Base-by-base conservation (phyloP, 352 stramenopile genomes). In the Discostella stelligera region DNA sequence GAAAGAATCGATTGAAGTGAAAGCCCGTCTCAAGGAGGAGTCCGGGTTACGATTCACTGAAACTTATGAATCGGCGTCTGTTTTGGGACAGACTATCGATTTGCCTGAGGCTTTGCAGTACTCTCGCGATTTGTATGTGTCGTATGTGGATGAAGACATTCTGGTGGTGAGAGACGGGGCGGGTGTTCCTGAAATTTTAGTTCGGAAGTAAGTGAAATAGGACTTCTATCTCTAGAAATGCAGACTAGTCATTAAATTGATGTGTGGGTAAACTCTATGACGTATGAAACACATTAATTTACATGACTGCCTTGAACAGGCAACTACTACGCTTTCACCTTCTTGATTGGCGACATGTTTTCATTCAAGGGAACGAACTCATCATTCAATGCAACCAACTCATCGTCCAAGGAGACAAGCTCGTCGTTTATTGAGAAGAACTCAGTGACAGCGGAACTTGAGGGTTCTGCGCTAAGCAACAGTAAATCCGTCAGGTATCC, bases 71-170 rank as follows among this genome's bases (percentile, higher is more conserved):
- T 84, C 66, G 37, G 82, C 83, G 25, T 76, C 70, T 25, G 70
- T 90, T 4, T 74, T 90, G 71, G 80, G 74, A 30, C 56, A 83
- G 10, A 73, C 49, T n/a, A 58, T 89, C n/a, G 82, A 90, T 52
- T 69, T 94, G 44, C 89, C 89, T 10, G 77, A 86, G 52, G 66
- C 74, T 52, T 50, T 90, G 30, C 83, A 89, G 69, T 94, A 92
- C 68, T 80, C 73, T 4, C 69, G 89, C 41, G 80, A 88, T 46
- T 74, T 94, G 30, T 94, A 90, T 76, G 80, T 93, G n/a, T 89
- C 83, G n/a, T 94, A 93, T 70, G 70, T 94, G 3, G 89, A 94
- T 71, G 85, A 94, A 41, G 89, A 94, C 69, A 71, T 94, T 62
- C 66, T 94, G 44, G 78, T 94, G 18, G 76, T 92, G 2, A 77